phyloP scores from a whole-genome alignment of 148 eudicot genomes.

The Drosera capensis region DNA sequence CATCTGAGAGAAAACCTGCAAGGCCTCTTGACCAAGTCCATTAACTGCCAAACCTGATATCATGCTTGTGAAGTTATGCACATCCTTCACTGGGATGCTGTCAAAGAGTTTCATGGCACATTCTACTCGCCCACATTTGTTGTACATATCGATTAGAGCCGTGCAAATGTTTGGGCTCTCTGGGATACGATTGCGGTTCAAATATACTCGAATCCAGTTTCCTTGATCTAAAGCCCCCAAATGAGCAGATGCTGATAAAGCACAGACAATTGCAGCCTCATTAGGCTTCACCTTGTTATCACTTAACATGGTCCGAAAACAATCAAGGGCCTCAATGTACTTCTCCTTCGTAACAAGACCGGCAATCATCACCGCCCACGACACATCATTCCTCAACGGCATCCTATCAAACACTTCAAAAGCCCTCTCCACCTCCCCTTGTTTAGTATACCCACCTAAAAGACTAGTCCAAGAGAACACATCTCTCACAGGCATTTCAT shows the following conservation, averaged over 20 bases:
- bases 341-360: constrained; percentile 39
- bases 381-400: constrained; percentile 46
- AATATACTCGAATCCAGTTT: constrained; percentile 28
- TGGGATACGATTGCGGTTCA: constrained; percentile 15
- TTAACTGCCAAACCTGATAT: constrained; percentile 56
- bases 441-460: constrained; percentile 43
- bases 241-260: constrained; percentile 58
- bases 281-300: constrained; percentile 28
- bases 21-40: constrained; percentile 30
- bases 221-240: constrained; percentile 60
- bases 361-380: constrained; percentile 64
- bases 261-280: constrained; percentile 58
- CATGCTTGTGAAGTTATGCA: constrained; percentile 61
- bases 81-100: constrained; percentile 35
- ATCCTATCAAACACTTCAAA: constrained; percentile 34
- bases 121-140: constrained; percentile 51
- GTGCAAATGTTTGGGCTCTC: constrained; percentile 28
- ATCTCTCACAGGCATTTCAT: constrained; percentile 54
- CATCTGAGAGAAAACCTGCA: constrained; percentile 41
- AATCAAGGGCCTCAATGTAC: constrained; percentile 41
- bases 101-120: constrained; percentile 46
- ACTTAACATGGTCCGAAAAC: constrained; percentile 27
- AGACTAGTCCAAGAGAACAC: constrained; percentile 62
- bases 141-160: constrained; percentile 56
- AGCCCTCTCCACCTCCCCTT: constrained; percentile 46